A percentile compares a stretch with the other conserved stretches of the same genome.
Evolutionary conservation across 768 basidiomycete species (phyloP).

Genomic region (Leccinellum rugosiceps): DNA sequence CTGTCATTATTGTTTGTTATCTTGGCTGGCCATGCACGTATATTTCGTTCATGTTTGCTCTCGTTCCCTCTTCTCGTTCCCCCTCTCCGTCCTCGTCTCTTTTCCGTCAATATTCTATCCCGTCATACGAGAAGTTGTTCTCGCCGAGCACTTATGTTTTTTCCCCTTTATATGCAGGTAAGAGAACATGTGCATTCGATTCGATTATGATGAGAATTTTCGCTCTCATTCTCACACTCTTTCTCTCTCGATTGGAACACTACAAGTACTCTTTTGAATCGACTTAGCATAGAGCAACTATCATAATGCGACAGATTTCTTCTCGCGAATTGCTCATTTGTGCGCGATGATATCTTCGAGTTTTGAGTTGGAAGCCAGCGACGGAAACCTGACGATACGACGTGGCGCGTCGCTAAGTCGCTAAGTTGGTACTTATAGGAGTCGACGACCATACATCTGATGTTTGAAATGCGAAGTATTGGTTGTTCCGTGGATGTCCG

Average conservation of each 20-base stretch:
- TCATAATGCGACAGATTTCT: slow-evolving; percentile 26
- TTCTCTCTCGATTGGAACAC: slow-evolving; percentile 13
- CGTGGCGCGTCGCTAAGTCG: neutral
- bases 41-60: slow-evolving; percentile 15
- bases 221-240: neutral
- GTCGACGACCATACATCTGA: neutral
- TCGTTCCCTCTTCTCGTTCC: neutral
- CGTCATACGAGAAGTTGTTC: slow-evolving; percentile 10
- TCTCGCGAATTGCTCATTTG: neutral
- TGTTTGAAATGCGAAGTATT: too few species aligned
- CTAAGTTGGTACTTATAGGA: neutral
- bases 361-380: neutral
- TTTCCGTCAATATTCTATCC: slow-evolving; percentile 6
- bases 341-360: neutral
- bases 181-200: slow-evolving; percentile 16
- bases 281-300: slow-evolving; percentile 21
- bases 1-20: slow-evolving; percentile 19
- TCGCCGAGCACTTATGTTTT: slow-evolving; percentile 15
- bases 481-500: too few species aligned
- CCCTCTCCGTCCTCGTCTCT: neutral
- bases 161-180: slow-evolving; percentile 25
- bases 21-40: slow-evolving; percentile 27
- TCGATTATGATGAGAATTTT: neutral
- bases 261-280: slow-evolving; percentile 27
- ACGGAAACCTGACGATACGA: neutral